Evolutionary conservation across 495 filamentous ascomycete genomes (phyloP), one percentile per base, ranked within the genome.

Genomic region (Thermothielavioides terrestris): DNA sequence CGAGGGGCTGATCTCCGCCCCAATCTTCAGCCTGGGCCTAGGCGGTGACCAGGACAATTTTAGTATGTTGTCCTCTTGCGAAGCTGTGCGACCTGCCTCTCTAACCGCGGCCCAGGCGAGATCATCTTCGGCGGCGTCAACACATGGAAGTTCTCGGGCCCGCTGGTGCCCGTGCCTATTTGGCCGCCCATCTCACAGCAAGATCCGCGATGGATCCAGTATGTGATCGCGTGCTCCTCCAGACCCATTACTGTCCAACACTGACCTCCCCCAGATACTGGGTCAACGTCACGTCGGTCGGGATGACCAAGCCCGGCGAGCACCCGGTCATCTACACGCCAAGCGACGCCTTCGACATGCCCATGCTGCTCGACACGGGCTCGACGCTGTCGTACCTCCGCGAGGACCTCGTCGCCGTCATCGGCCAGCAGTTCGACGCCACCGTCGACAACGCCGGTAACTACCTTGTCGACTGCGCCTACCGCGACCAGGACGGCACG

Each of bases 1-100:
- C 8, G 65, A 77, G 28, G 75, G 76, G 4, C 45, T 81, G 36
- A 86, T 88, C 52, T 74, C 80, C 31, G 83, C 81, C 7, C 82
- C 78, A 42, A 84, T 87, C 14, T 94, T 88, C 60, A 86, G 83
- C 43, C 57, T 89, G 6, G 82, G 81, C 11, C 70, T 84, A 4
- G 74, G 84, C 10, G 65, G 67, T 6, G 63, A 70, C 11, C 59
- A 75, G 23, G 70, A 67, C 40, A 61, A 62, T 9, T 66, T 68
- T 36, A 67, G 67, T 67, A 43, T 48, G 61, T 50, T 5, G 4
- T 10, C 20, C 4, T 23, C 14, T 8, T 11, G 21, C 25, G 4
- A 12, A n/a, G n/a, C n/a, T n/a, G 1, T 27, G 38, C 2, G 17
- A 3, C 35, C 3, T 21, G 3, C 3, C 25, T 46, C 12, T 7